Percentiles rank a stretch among this genome's conserved stretches.
Evolutionary conservation across 2,329 filamentous ascomycete genomes (phyloP).

Genomic region (Scleromitrula shiraiana): DNA sequence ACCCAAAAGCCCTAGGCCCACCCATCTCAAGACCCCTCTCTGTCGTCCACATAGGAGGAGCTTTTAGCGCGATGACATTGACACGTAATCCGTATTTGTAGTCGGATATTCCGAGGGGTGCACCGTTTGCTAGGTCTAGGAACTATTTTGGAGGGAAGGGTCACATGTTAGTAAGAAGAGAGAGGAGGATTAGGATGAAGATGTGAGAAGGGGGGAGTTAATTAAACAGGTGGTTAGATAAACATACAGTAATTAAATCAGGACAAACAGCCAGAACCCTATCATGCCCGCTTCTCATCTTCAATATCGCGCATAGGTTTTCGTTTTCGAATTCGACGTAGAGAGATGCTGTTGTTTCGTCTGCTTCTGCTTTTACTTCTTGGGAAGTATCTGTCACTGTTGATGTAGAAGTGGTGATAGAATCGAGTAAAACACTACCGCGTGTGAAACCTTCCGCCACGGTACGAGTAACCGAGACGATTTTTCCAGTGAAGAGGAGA

Average conservation of each 20-base stretch:
- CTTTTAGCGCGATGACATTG: slow-evolving; percentile 41
- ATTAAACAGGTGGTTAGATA: too few species aligned
- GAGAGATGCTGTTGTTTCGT: neutral
- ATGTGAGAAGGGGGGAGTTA: too few species aligned
- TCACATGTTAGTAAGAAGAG: too few species aligned
- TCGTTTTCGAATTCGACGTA: slow-evolving; percentile 29
- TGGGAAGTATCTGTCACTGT: neutral
- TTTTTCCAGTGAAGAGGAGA: slow-evolving; percentile 26
- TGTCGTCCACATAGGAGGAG: slow-evolving; percentile 42
- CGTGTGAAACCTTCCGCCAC: slow-evolving; percentile 26
- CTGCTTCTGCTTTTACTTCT: too few species aligned
- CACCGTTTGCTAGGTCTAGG: slow-evolving; percentile 39
- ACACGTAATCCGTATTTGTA: slow-evolving; percentile 44
- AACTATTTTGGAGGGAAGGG: too few species aligned
- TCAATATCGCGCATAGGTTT: slow-evolving; percentile 23
- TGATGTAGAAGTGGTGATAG: slow-evolving; percentile 7
- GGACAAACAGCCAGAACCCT: slow-evolving; percentile 24
- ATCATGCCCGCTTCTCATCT: slow-evolving; percentile 15
- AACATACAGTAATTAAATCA: slow-evolving; percentile 24
- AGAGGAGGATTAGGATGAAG: too few species aligned
- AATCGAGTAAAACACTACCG: slow-evolving; percentile 22
- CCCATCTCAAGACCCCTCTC: slow-evolving; percentile 33
- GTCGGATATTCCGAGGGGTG: slow-evolving; percentile 43
- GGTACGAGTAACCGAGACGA: slow-evolving; percentile 23
- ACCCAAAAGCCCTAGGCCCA: slow-evolving; percentile 34